phyloP scores from a whole-genome alignment of 495 filamentous ascomycete species.

The Penicillium lagena region DNA sequence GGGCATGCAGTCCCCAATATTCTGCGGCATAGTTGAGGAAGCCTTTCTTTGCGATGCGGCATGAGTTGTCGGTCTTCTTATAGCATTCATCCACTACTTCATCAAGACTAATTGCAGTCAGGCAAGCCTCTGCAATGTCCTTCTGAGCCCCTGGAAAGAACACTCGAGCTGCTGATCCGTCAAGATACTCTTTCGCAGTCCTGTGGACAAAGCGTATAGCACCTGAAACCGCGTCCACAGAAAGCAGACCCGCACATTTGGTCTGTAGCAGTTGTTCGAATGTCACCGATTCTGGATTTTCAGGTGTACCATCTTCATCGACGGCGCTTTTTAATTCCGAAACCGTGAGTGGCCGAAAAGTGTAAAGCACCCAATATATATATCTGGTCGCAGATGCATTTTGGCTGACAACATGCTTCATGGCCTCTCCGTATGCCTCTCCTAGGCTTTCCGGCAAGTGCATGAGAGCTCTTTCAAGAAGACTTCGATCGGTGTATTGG shows the following conservation, averaged over 20 bases:
- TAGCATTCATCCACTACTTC: conserved; percentile 33
- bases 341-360: conserved; percentile 17
- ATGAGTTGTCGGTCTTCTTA: conserved; percentile 1
- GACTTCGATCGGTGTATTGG: conserved; percentile 10
- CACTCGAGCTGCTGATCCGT: conserved; percentile 19
- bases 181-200: conserved; percentile 28
- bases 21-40: conserved; percentile 22
- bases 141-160: conserved; percentile 27
- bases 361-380: conserved; percentile 28
- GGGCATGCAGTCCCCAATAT: conserved; percentile 27
- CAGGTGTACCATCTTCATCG: neutral
- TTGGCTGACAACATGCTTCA: conserved; percentile 24
- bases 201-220: conserved; percentile 24
- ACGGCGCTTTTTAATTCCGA: conserved; percentile 18
- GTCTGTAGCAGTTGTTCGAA: conserved; percentile 15
- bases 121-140: conserved; percentile 25
- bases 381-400: conserved; percentile 11
- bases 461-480: conserved; percentile 18
- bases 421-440: conserved; percentile 28
- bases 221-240: conserved; percentile 16
- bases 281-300: neutral
- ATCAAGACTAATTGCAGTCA: conserved; percentile 19
- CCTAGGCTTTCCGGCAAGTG: conserved; percentile 25
- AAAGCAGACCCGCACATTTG: conserved; percentile 16
- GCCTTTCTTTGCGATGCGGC: conserved; percentile 1